Conservation (phyloP, 306 rosid species). For the Castanea sativa region DNA sequence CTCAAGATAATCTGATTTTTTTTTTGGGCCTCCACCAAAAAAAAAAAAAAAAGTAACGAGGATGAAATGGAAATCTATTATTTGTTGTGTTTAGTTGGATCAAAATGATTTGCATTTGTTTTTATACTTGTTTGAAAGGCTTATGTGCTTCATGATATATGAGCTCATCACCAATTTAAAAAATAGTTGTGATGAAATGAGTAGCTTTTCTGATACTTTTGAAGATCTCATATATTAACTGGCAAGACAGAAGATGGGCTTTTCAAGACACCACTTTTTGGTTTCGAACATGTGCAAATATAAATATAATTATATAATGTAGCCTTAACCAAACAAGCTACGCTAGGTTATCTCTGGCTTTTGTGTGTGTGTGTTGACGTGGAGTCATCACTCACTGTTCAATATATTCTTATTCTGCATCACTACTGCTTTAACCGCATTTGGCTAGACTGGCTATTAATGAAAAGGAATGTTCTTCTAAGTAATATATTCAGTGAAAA, state of each 20-base stretch:
- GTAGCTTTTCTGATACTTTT: background rate
- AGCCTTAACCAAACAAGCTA: background rate
- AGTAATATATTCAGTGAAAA: constrained; percentile 14
- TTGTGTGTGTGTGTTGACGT: background rate
- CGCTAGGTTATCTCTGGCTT: background rate
- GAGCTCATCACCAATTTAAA: background rate
- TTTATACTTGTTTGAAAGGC: background rate
- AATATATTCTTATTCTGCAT: background rate
- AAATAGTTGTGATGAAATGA: background rate
- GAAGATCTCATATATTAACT: background rate
- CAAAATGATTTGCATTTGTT: background rate
- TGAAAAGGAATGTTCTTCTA: background rate
- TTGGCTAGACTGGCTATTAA: background rate
- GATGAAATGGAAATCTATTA: background rate
- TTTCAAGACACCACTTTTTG: background rate
- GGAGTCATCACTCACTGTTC: background rate
- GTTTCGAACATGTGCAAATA: background rate
- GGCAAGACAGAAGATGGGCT: background rate
- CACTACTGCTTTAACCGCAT: background rate
- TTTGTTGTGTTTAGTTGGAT: background rate
- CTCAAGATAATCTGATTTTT: background rate
- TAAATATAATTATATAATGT: background rate
- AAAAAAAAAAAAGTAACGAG: background rate
- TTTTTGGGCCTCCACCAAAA: background rate
- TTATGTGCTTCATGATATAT: background rate